phyloP scores from a whole-genome alignment of 345 rosid species.

The Boechera retrofracta region DNA sequence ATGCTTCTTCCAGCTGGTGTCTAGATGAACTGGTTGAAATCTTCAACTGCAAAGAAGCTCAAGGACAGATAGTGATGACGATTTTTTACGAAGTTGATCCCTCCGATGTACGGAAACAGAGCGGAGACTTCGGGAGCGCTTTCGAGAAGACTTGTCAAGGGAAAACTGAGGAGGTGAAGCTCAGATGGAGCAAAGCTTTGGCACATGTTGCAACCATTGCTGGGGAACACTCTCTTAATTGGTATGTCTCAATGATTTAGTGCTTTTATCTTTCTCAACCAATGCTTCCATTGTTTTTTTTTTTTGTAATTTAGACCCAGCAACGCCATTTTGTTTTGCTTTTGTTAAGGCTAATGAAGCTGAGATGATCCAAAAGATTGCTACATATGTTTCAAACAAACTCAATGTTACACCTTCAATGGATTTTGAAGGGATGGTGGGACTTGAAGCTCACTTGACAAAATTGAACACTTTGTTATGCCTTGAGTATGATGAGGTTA shows the following conservation, averaged over 20 bases:
- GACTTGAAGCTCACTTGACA: slow-evolving; percentile 13
- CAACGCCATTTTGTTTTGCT: background rate
- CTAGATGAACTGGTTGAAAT: slow-evolving; percentile 9
- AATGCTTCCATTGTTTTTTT: background rate
- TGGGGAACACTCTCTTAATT: background rate
- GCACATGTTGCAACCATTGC: background rate
- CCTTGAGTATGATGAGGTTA: background rate
- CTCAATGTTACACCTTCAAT: background rate
- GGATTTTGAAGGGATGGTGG: slow-evolving; percentile 3
- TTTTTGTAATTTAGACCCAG: background rate
- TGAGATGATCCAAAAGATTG: slow-evolving; percentile 2
- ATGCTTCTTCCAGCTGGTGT: slow-evolving; percentile 5
- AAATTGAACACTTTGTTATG: background rate
- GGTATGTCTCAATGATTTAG: background rate
- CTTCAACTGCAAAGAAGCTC: background rate
- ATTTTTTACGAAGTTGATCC: background rate
- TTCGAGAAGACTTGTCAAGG: background rate
- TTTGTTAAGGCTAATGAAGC: background rate
- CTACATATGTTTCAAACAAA: slow-evolving; percentile 1
- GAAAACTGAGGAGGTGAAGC: background rate
- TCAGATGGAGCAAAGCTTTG: background rate
- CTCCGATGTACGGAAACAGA: background rate
- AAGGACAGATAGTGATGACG: background rate
- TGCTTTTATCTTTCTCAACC: background rate
- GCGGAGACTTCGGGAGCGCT: background rate